Percentiles rank a stretch among this genome's conserved stretches.
Conservation (phyloP, 1,139 yeast genomes). For the Candida glucosophila region DNA sequence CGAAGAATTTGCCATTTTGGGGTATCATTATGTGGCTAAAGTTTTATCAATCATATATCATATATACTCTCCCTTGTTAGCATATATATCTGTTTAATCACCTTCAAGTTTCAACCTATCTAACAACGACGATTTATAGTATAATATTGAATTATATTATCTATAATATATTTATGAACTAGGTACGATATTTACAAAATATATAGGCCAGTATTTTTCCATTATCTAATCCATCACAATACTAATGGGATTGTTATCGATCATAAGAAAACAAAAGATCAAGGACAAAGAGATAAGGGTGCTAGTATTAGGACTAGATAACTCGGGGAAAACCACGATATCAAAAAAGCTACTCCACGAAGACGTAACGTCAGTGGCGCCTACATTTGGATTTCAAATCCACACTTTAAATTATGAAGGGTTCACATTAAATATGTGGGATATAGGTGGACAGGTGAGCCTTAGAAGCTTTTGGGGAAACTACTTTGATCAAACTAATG, state of each 20-base stretch:
- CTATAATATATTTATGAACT: too few species aligned
- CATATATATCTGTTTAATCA: too few species aligned
- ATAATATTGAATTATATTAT: too few species aligned
- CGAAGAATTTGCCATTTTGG: too few species aligned
- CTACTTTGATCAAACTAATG: conserved; percentile 80
- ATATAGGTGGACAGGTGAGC: conserved; percentile 80
- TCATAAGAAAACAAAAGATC: conserved; percentile 72
- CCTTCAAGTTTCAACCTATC: too few species aligned
- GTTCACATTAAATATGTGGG: conserved; percentile 54
- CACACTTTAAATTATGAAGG: conserved; percentile 26
- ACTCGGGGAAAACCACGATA: conserved; percentile 81
- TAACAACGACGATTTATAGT: too few species aligned
- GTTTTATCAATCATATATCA: neutral
- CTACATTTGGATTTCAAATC: conserved; percentile 50
- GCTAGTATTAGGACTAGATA: conserved; percentile 75
- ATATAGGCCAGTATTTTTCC: too few species aligned
- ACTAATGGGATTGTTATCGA: conserved; percentile 73
- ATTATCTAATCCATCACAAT: neutral
- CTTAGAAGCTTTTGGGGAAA: conserved; percentile 84
- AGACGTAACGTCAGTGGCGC: conserved; percentile 28
- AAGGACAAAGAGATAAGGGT: conserved; percentile 74
- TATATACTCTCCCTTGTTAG: neutral
- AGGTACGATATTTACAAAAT: too few species aligned
- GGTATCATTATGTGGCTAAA: too few species aligned
- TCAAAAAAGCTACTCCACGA: conserved; percentile 55